Evolutionary conservation across 768 basidiomycete species (phyloP).

Genomic region (Mycena vitilis): DNA sequence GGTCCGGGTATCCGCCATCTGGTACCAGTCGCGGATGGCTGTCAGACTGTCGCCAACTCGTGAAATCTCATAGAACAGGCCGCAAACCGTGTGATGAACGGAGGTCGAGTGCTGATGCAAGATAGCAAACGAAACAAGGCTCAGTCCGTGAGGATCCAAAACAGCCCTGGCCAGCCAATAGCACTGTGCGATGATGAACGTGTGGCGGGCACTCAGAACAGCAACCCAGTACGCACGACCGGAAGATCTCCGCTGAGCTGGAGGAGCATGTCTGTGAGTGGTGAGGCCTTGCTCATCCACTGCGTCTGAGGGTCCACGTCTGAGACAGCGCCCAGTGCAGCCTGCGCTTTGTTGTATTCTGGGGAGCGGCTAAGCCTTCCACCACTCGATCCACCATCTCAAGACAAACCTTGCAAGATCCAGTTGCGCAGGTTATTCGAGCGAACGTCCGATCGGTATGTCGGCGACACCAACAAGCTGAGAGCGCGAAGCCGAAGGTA

Average conservation of each 20-base stretch:
- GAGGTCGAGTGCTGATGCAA: constrained; percentile 39
- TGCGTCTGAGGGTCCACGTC: background rate
- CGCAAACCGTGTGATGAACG: constrained; percentile 33
- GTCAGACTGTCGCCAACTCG: constrained; percentile 1
- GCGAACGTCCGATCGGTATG: constrained; percentile 17
- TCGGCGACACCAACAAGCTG: background rate
- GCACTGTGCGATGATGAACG: constrained; percentile 22
- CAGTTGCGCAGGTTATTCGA: background rate
- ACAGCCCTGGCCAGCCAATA: constrained; percentile 43
- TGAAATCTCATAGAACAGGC: constrained; percentile 1
- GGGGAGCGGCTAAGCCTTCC: no score
- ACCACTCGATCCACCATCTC: background rate
- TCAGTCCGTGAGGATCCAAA: constrained; percentile 38
- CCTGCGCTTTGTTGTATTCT: constrained; percentile 22
- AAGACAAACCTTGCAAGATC: constrained; percentile 4
- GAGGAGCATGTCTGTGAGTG: background rate
- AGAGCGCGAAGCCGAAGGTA: constrained; percentile 21
- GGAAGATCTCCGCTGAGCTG: background rate
- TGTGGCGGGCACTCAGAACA: no score
- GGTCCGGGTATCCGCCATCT: constrained; percentile 34
- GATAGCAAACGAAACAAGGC: constrained; percentile 44
- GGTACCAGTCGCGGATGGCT: constrained; percentile 39
- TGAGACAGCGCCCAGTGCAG: constrained; percentile 3
- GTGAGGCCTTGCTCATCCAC: background rate
- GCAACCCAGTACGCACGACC: background rate